These are phyloP conservation scores for Botrytis fragariae DNA, from an alignment of 2,329 filamentous ascomycete genomes.

Conservation along the genomic window DNA sequence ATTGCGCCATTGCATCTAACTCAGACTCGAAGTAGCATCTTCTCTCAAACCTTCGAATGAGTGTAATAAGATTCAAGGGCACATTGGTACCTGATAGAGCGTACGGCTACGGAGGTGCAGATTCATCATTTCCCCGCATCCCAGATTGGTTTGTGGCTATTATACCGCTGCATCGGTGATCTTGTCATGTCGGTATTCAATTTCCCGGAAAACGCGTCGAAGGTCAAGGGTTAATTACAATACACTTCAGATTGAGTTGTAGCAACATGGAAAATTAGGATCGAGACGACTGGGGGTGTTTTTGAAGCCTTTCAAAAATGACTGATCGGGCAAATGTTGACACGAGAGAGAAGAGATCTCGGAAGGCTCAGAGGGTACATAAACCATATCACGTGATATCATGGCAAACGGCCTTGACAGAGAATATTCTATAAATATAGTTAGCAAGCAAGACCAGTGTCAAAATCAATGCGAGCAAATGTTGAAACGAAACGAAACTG, in stretches of 20 bases:
- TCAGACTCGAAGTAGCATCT: background rate
- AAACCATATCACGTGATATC: background rate
- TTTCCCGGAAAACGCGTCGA: background rate
- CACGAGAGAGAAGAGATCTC: background rate
- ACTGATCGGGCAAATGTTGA: background rate
- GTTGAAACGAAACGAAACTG: background rate
- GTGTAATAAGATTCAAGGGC: background rate
- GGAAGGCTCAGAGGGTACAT: background rate
- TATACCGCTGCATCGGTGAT: background rate
- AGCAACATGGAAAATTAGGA: background rate
- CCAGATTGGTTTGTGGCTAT: background rate
- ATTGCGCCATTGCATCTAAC: background rate
- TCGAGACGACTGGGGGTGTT: background rate
- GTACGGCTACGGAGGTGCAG: background rate
- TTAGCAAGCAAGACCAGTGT: background rate
- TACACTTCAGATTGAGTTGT: background rate
- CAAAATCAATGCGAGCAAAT: background rate
- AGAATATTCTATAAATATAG: background rate
- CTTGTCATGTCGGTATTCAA: conserved; percentile 3
- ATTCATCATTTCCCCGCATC: background rate
- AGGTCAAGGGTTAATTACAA: background rate
- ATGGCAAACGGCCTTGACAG: background rate
- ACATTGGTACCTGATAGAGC: background rate
- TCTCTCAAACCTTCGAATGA: background rate
- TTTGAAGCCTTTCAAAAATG: background rate